Conservation (phyloP, 1,139 yeast species). For the Saccharomyces pastorianus region DNA sequence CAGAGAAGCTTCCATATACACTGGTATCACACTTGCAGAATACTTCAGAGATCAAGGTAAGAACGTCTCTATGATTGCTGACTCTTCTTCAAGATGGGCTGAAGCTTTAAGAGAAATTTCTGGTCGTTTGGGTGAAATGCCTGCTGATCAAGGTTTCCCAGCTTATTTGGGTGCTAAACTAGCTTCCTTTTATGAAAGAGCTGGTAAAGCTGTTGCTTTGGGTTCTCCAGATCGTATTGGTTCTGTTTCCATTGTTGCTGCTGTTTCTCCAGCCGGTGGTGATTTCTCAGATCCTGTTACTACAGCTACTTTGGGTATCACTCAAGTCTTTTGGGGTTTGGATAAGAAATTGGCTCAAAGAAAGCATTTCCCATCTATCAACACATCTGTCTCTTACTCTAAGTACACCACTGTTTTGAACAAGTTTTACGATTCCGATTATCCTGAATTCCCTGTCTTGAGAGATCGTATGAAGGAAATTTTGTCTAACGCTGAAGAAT, state of each 20-base stretch:
- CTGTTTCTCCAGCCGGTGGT: conserved; percentile 99
- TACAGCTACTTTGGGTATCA: conserved; percentile 93
- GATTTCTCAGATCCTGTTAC: conserved; percentile 99
- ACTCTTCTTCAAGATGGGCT: conserved; percentile 99
- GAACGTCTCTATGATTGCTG: conserved; percentile 98
- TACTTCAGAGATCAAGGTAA: conserved; percentile 99
- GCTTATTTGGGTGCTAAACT: conserved; percentile 97
- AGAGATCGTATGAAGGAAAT: conserved; percentile 92
- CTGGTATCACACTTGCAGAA: conserved; percentile 97
- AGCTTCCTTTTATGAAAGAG: conserved; percentile 98
- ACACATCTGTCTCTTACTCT: conserved; percentile 91
- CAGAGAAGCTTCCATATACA: conserved; percentile 97
- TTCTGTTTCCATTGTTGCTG: conserved; percentile 97
- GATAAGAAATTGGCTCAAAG: conserved; percentile 98
- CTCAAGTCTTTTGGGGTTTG: conserved; percentile 99
- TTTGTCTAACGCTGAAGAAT: conserved; percentile 91
- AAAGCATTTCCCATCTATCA: conserved; percentile 98
- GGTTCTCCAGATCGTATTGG: conserved; percentile 97
- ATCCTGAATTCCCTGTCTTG: conserved; percentile 83
- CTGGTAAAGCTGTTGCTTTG: conserved; percentile 90
- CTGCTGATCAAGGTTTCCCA: conserved; percentile 99
- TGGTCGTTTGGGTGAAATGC: conserved; percentile 99
- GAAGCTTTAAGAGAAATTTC: conserved; percentile 99
- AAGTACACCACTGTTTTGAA: conserved; percentile 84
- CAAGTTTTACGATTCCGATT: conserved; percentile 76